A percentile compares a stretch with the other conserved stretches of the same genome.
Conservation (phyloP, 345 rosid species). For the Syzygium oleosum region DNA sequence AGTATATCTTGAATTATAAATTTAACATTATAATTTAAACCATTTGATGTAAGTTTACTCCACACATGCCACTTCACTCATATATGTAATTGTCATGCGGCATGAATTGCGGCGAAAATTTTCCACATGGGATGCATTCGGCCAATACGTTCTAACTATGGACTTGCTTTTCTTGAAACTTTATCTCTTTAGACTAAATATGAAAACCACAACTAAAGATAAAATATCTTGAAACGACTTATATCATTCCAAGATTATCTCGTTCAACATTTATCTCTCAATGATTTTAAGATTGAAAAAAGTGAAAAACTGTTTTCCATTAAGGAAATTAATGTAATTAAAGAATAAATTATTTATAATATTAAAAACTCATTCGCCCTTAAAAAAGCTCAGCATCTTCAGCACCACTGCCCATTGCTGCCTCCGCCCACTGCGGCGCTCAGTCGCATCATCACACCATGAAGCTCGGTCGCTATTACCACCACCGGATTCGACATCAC, state of each 20-base stretch:
- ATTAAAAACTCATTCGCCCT: not conserved
- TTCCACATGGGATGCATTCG: not conserved
- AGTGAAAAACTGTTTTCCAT: not conserved
- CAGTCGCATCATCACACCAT: not conserved
- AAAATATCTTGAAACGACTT: not conserved
- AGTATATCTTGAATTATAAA: not conserved
- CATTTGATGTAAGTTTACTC: not conserved
- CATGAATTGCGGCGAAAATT: not conserved
- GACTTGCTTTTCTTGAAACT: not conserved
- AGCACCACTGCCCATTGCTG: not conserved
- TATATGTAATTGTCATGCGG: not conserved
- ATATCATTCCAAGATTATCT: not conserved
- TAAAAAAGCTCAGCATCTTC: no score
- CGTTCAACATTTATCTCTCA: not conserved
- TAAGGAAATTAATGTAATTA: not conserved
- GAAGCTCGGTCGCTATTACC: not conserved
- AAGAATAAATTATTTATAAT: no score
- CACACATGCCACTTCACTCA: not conserved
- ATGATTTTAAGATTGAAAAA: not conserved
- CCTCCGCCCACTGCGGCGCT: not conserved
- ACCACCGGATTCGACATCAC: not conserved
- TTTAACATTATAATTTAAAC: not conserved
- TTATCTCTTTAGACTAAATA: not conserved
- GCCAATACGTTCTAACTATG: not conserved
- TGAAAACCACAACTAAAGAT: not conserved